Percentiles rank a stretch among this genome's conserved stretches.
Evolutionary conservation across 148 eudicot species (phyloP).

Genomic region (Suaeda aralocaspica): DNA sequence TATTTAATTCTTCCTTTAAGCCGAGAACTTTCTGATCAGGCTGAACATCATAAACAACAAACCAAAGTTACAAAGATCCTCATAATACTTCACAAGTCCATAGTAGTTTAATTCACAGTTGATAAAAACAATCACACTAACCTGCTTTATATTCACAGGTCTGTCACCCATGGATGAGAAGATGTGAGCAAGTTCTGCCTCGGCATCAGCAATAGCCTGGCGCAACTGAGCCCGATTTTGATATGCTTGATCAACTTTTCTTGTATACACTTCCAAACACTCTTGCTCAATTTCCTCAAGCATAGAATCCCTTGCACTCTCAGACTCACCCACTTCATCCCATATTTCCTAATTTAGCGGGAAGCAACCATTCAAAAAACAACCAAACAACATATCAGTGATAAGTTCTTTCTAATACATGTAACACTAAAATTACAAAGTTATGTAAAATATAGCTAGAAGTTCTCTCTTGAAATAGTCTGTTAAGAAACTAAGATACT

Average conservation of each 20-base stretch:
- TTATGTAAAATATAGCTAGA: no score
- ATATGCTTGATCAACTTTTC: slow-evolving; percentile 75
- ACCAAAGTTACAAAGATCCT: slow-evolving; percentile 5
- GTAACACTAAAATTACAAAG: no score
- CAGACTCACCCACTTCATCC: slow-evolving; percentile 85
- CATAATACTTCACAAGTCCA: no score
- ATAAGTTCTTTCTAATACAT: background rate
- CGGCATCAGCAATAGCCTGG: slow-evolving; percentile 69
- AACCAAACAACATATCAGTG: background rate
- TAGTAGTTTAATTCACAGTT: no score
- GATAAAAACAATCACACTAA: slow-evolving; percentile 11
- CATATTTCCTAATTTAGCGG: slow-evolving; percentile 62
- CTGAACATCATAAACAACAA: slow-evolving; percentile 17
- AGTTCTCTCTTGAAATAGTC: no score
- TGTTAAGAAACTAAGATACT: no score
- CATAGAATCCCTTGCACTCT: slow-evolving; percentile 58
- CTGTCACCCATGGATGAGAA: slow-evolving; percentile 61
- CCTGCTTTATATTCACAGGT: slow-evolving; percentile 49
- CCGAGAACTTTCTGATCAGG: slow-evolving; percentile 42
- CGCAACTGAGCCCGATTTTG: slow-evolving; percentile 52
- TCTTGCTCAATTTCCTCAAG: slow-evolving; percentile 68
- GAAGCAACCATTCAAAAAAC: slow-evolving; percentile 8
- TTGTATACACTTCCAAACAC: slow-evolving; percentile 67
- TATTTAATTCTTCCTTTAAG: slow-evolving; percentile 61
- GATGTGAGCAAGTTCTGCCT: slow-evolving; percentile 63